Conservation (phyloP, 2,329 filamentous ascomycete species). For the Shiraia bambusicola region DNA sequence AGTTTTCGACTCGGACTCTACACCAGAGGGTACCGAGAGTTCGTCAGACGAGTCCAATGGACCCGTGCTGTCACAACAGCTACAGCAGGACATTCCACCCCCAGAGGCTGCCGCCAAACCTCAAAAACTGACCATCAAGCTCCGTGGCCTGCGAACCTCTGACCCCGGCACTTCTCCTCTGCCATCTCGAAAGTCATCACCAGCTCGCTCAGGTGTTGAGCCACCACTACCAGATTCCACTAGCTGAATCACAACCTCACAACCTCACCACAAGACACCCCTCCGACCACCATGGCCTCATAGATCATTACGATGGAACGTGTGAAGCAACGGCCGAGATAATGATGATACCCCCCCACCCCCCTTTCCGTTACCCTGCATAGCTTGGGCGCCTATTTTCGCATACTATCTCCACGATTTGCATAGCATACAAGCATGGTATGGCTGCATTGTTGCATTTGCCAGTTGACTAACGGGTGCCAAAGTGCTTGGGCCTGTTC, state of each 20-base stretch:
- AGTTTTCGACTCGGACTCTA: constrained; percentile 47
- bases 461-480: constrained; percentile 31
- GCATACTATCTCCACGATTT: constrained; percentile 19
- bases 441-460: constrained; percentile 27
- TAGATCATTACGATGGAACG: constrained; percentile 7
- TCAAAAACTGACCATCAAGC: constrained; percentile 36
- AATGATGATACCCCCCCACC: constrained; percentile 31
- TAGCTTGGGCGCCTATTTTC: constrained; percentile 30
- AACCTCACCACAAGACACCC: constrained; percentile 8
- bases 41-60: constrained; percentile 40
- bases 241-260: constrained; percentile 2
- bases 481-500: constrained; percentile 43
- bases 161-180: constrained; percentile 21
- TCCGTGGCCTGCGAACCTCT: constrained; percentile 33
- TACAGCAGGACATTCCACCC: constrained; percentile 23
- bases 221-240: neutral
- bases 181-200: constrained; percentile 22
- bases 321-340: constrained; percentile 16
- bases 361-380: constrained; percentile 19
- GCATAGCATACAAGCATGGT: constrained; percentile 38
- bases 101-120: constrained; percentile 21
- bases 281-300: constrained; percentile 8
- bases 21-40: constrained; percentile 37
- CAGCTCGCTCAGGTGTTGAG: constrained; percentile 12
- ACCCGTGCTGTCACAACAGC: constrained; percentile 29